Conservation (phyloP, 2,329 filamentous ascomycete genomes). For the Colletotrichum orbiculare region DNA sequence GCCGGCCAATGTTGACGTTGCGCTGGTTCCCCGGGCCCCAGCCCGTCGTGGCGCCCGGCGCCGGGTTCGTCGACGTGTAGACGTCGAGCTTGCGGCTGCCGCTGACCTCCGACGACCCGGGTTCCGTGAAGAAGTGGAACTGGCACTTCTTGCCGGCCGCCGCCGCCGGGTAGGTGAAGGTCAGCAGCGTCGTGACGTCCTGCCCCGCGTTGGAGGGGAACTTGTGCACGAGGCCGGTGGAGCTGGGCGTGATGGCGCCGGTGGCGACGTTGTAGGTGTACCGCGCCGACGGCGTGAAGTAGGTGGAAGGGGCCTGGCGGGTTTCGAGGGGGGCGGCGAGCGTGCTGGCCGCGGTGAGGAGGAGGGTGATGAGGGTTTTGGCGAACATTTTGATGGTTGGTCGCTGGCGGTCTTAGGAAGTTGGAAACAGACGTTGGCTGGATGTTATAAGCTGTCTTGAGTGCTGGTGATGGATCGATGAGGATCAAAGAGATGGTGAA, state of each 20-base stretch:
- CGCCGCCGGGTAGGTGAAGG: slow-evolving; percentile 42
- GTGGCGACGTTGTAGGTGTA: slow-evolving; percentile 41
- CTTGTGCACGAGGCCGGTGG: slow-evolving; percentile 38
- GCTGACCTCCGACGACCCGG: slow-evolving; percentile 21
- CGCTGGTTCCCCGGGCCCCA: slow-evolving; percentile 44
- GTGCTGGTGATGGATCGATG: no score
- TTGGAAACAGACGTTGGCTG: neutral
- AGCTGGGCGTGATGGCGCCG: slow-evolving; percentile 39
- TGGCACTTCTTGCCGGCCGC: slow-evolving; percentile 41
- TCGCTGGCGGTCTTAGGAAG: neutral
- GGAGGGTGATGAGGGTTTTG: slow-evolving; percentile 39
- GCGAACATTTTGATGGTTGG: slow-evolving; percentile 38
- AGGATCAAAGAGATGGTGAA: no score
- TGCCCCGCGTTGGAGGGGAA: slow-evolving; percentile 39
- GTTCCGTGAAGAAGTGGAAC: slow-evolving; percentile 42
- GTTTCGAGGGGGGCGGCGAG: slow-evolving; percentile 39
- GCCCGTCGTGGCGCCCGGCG: slow-evolving; percentile 36
- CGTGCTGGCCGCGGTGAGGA: slow-evolving; percentile 38
- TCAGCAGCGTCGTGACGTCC: slow-evolving; percentile 44
- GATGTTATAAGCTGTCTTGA: neutral
- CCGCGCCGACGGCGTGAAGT: slow-evolving; percentile 40
- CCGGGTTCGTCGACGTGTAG: slow-evolving; percentile 40
- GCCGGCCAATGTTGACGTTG: slow-evolving; percentile 37
- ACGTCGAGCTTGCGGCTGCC: slow-evolving; percentile 44
- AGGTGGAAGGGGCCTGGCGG: slow-evolving; percentile 25